phyloP scores from a whole-genome alignment of 352 stramenopile species.

The Phytophthora pini region DNA sequence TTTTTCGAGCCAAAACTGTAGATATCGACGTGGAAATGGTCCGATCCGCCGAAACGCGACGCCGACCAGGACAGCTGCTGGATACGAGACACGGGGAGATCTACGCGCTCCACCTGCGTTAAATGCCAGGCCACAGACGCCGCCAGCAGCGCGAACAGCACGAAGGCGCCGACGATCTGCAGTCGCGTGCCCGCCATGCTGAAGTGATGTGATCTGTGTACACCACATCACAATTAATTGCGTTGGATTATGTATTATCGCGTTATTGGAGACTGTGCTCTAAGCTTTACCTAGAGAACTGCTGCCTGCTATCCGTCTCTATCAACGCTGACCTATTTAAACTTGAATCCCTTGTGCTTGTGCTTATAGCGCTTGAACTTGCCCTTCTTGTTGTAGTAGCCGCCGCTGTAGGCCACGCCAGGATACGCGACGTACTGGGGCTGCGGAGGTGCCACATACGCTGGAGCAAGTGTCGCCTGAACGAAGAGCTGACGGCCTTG shows the following conservation, averaged over 20 bases:
- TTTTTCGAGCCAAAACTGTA: slow-evolving; percentile 22
- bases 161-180: slow-evolving; percentile 78
- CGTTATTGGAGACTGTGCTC: not conserved
- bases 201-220: no score
- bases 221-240: not conserved
- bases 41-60: slow-evolving; percentile 34
- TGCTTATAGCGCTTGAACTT: slow-evolving; percentile 66
- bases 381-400: slow-evolving; percentile 63
- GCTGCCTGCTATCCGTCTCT: not conserved
- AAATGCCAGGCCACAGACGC: slow-evolving; percentile 70
- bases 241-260: slow-evolving; percentile 6
- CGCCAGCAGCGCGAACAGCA: slow-evolving; percentile 70
- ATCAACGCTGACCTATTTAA: slow-evolving; percentile 32
- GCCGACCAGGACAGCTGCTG: slow-evolving; percentile 48
- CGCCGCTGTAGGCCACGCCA: slow-evolving; percentile 59
- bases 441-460: slow-evolving; percentile 48
- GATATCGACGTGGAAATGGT: slow-evolving; percentile 33
- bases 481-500: slow-evolving; percentile 77
- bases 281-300: no score
- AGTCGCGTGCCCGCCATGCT: slow-evolving; percentile 76
- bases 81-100: slow-evolving; percentile 64
- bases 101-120: slow-evolving; percentile 71
- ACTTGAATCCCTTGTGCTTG: slow-evolving; percentile 66
- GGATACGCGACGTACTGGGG: slow-evolving; percentile 70
- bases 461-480: slow-evolving; percentile 55